Base-by-base conservation (phyloP, 2,329 filamentous ascomycete genomes). In the Verticillium longisporum region DNA sequence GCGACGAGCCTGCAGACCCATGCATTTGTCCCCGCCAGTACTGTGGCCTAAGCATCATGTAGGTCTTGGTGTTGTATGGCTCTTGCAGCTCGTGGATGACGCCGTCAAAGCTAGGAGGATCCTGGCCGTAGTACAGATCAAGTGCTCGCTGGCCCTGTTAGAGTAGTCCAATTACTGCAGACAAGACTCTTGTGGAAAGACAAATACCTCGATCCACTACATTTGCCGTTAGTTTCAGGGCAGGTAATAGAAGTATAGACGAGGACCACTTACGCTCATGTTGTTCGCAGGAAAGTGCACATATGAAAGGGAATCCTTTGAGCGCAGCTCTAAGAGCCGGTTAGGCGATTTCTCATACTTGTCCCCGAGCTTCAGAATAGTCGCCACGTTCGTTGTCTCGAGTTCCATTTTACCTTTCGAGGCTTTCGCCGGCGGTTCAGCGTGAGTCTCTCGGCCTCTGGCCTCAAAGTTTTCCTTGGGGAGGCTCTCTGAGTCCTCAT, bases 11-110 rank as follows among this genome's bases (percentile, higher is more conserved):
- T 45, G 57, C 55, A 54, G 60, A 63, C 0, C 68, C 70, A 33
- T 75, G 71, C 21, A 73, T 63, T 45, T 75, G 74, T 1, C 74
- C 72, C 2, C 67, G 66, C 76, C 76, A 78, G 45, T 68, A 71
- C 10, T 67, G 62, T 1, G 71, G 68, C 4, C 67, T 64, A 2
- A 76, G 63, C 0, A 76, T 55, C 65, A 69, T 69, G 7, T 68
- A 58, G 1, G 66, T 62, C 9, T 59, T 36, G 1, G 66, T 67
- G 14, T 61, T 63, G 4, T 61, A 33, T 26, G 61, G 2, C 13
- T 34, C 57, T 14, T 37, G 32, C 7, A 53, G 45, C 45, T 53
- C 45, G 7, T 2, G n/a, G 10, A 60, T 59, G 2, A 21, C 61
- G 0, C 36, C 58, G 13, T 58, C 57, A 26, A 62, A 65, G 6